Evolutionary conservation across 2,329 filamentous ascomycete species (phyloP).

Genomic region (Knufia petricola): DNA sequence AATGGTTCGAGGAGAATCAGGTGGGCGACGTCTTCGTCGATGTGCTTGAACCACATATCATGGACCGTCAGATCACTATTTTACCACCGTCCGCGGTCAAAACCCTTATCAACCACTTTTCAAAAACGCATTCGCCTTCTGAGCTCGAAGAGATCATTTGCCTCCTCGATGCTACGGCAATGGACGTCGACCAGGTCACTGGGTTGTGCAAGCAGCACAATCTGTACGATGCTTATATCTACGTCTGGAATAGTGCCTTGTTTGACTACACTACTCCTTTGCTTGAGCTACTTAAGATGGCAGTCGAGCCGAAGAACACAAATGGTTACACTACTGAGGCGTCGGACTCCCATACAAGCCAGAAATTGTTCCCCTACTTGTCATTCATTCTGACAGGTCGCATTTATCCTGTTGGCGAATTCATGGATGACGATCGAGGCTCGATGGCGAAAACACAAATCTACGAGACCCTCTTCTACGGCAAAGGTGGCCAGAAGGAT

Average conservation of each 20-base stretch:
- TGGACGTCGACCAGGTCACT: constrained; percentile 91
- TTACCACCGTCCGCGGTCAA: constrained; percentile 81
- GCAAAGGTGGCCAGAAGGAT: constrained; percentile 38
- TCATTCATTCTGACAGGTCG: constrained; percentile 85
- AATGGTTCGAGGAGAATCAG: constrained; percentile 73
- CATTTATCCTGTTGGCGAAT: constrained; percentile 77
- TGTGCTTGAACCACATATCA: constrained; percentile 76
- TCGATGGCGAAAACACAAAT: constrained; percentile 73
- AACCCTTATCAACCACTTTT: constrained; percentile 71
- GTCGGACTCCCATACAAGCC: constrained; percentile 52
- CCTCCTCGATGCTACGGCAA: constrained; percentile 76
- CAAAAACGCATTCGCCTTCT: constrained; percentile 62
- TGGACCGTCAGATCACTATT: constrained; percentile 63
- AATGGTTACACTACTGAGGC: constrained; percentile 41
- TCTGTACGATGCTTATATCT: constrained; percentile 89
- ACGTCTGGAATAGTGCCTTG: constrained; percentile 91
- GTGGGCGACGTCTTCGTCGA: constrained; percentile 72
- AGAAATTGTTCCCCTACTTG: constrained; percentile 90
- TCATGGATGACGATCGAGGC: constrained; percentile 62
- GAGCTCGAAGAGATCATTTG: constrained; percentile 90
- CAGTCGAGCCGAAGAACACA: constrained; percentile 28
- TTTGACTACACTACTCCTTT: constrained; percentile 84
- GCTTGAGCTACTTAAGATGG: constrained; percentile 65
- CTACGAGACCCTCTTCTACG: constrained; percentile 90
- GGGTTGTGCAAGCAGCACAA: constrained; percentile 81